These are phyloP conservation scores for Centaurea solstitialis DNA, from an alignment of 129 eudicot species.

Conservation along the genomic window DNA sequence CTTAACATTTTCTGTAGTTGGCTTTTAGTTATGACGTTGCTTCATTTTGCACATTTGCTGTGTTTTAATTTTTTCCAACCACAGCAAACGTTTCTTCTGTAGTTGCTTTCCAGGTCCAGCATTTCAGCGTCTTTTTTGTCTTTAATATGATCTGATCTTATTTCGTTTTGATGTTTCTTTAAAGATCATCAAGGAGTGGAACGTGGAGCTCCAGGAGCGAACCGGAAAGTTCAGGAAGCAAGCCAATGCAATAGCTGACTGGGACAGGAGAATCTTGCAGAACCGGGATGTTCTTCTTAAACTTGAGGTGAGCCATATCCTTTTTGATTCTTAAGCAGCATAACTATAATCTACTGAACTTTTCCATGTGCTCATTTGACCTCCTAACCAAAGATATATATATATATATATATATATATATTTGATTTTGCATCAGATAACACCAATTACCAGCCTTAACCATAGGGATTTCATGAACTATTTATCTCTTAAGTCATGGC, in stretches of 20 bases:
- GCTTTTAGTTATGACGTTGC: neutral
- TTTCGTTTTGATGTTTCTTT: neutral
- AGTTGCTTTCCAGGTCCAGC: neutral
- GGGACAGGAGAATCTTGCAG: slow-evolving; percentile 95
- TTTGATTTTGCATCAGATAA: neutral
- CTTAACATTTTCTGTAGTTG: neutral
- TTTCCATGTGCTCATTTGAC: slow-evolving; percentile 13
- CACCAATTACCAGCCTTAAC: neutral
- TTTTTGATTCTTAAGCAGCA: slow-evolving; percentile 1
- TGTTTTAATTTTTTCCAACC: neutral
- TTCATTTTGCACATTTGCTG: neutral
- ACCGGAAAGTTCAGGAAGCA: slow-evolving; percentile 87
- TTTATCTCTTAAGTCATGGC: neutral
- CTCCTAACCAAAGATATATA: slow-evolving; percentile 12
- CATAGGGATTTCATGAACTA: neutral
- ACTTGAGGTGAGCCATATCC: slow-evolving; percentile 66
- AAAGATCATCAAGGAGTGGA: slow-evolving; percentile 98
- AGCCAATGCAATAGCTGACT: slow-evolving; percentile 94
- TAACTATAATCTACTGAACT: neutral
- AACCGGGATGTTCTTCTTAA: slow-evolving; percentile 90
- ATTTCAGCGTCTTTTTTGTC: slow-evolving; percentile 1
- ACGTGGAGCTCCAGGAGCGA: slow-evolving; percentile 88
- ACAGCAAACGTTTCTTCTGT: neutral
- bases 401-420: no score
- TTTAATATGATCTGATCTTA: neutral